Conservation (phyloP, 2,329 filamentous ascomycete species). For the Fonsecaea pedrosoi region DNA sequence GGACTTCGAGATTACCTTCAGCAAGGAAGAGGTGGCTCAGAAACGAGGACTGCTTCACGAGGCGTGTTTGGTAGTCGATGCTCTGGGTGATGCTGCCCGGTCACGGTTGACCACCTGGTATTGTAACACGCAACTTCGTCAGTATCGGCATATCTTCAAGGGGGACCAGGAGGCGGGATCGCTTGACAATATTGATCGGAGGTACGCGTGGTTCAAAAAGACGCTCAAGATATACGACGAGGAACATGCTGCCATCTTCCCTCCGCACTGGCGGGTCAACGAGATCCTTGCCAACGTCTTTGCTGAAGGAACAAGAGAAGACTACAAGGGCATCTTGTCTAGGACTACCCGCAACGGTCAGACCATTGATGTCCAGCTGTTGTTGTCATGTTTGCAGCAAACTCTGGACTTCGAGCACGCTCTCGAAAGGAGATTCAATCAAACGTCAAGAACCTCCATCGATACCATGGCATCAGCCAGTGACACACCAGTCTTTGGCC, state of each 20-base stretch:
- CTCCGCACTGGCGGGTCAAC: constrained; percentile 83
- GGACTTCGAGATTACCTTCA: constrained; percentile 95
- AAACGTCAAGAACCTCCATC: constrained; percentile 74
- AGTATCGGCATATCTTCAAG: constrained; percentile 94
- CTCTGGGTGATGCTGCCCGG: constrained; percentile 84
- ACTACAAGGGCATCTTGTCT: constrained; percentile 92
- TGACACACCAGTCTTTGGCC: constrained; percentile 80
- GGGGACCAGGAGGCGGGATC: constrained; percentile 96
- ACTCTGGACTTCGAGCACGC: constrained; percentile 96
- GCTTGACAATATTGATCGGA: constrained; percentile 91
- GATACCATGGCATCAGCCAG: constrained; percentile 85
- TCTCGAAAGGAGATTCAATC: constrained; percentile 82
- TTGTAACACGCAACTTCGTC: constrained; percentile 92
- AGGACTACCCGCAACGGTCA: constrained; percentile 81
- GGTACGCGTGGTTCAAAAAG: constrained; percentile 95
- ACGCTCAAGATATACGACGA: constrained; percentile 96
- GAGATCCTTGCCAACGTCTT: constrained; percentile 90
- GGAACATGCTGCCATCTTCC: constrained; percentile 88
- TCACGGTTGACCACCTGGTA: constrained; percentile 91
- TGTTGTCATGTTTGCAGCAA: constrained; percentile 89
- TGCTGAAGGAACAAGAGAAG: constrained; percentile 92
- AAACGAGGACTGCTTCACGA: constrained; percentile 77
- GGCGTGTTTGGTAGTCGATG: constrained; percentile 92
- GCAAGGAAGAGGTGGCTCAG: constrained; percentile 78
- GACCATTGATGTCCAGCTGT: constrained; percentile 84